These are phyloP conservation scores for Amphibolis antarctica DNA, from an alignment of 106 monocot species.

Conservation along the genomic window DNA sequence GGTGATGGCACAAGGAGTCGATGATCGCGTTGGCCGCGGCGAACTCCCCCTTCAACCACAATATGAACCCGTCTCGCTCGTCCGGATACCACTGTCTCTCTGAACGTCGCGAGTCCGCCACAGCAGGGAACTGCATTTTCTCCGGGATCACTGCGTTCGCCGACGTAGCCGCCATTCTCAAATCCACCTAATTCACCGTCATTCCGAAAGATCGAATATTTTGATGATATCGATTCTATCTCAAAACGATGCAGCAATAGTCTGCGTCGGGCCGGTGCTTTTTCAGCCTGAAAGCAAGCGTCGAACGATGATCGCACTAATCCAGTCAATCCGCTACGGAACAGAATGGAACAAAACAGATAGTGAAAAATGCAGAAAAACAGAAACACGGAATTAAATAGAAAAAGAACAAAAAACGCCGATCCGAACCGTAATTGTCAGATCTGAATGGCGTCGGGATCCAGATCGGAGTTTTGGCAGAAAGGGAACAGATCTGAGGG, in stretches of 20 bases:
- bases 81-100: constrained; percentile 28
- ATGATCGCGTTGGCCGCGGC: constrained; percentile 67
- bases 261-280: background rate
- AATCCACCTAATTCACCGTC: background rate
- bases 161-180: constrained; percentile 10
- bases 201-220: background rate
- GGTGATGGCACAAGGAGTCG: constrained; percentile 37
- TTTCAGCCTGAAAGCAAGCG: background rate
- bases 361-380: background rate
- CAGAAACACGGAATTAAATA: background rate
- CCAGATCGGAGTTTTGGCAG: too few species aligned
- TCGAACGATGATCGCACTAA: too few species aligned
- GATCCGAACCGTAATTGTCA: too few species aligned
- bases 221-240: background rate
- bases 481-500: background rate
- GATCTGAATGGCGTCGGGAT: too few species aligned
- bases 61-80: constrained; percentile 51
- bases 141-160: constrained; percentile 12
- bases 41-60: constrained; percentile 51
- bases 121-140: constrained; percentile 15
- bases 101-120: constrained; percentile 3
- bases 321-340: too few species aligned
- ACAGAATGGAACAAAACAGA: too few species aligned
- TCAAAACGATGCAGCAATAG: background rate
- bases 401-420: too few species aligned